Conservation (phyloP, 345 rosid genomes). For the Euphorbia pulcherrima region DNA sequence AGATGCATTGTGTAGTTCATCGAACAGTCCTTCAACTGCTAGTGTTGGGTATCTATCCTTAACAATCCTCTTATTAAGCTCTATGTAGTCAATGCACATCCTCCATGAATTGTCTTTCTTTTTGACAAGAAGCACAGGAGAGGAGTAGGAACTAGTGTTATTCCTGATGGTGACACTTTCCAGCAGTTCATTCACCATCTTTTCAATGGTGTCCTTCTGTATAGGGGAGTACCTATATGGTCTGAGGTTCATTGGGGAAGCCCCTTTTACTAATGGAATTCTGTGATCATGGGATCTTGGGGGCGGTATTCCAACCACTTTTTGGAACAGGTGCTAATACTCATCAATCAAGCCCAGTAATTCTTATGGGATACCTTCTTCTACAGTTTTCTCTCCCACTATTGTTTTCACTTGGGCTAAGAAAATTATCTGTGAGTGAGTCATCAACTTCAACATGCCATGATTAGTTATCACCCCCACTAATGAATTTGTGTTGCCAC, state of each 20-base stretch:
- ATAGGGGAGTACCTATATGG: background rate
- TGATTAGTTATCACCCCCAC: too few species aligned
- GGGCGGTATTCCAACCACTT: background rate
- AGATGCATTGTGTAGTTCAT: background rate
- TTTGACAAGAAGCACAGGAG: background rate
- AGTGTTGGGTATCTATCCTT: background rate
- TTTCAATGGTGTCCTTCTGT: background rate
- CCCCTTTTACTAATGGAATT: background rate
- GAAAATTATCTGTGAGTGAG: too few species aligned
- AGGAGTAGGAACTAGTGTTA: background rate
- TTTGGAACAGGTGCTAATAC: background rate
- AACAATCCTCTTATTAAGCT: background rate
- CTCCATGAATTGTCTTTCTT: background rate
- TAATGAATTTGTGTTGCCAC: too few species aligned
- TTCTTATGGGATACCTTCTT: too few species aligned
- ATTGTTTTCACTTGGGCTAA: too few species aligned
- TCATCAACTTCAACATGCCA: too few species aligned
- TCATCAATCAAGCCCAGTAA: background rate
- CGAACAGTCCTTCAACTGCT: background rate
- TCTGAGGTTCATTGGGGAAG: background rate
- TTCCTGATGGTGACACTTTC: background rate
- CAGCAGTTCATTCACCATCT: background rate
- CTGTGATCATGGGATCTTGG: background rate
- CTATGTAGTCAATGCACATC: background rate
- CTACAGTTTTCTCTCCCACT: too few species aligned